phyloP scores from a whole-genome alignment of 805 yeast species.

The Metschnikowia drakensbergensis region DNA sequence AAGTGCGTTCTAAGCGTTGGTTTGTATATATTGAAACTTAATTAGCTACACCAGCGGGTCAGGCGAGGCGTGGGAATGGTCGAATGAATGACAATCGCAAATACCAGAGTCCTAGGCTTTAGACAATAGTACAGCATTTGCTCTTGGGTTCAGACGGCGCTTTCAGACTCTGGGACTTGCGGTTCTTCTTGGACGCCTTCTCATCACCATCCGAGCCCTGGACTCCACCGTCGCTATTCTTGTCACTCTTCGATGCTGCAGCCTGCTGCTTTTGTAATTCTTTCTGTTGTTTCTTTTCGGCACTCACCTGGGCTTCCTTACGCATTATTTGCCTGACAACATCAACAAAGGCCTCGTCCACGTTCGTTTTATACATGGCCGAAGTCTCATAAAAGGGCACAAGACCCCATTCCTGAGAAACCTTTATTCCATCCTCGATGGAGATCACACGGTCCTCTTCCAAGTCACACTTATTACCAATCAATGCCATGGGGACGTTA shows the following conservation, averaged over 20 bases:
- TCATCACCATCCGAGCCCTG: slow-evolving; percentile 8
- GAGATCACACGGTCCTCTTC: slow-evolving; percentile 68
- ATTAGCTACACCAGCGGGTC: neutral
- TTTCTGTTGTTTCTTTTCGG: slow-evolving; percentile 43
- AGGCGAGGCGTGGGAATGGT: neutral
- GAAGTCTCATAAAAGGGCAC: slow-evolving; percentile 92
- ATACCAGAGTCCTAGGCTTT: neutral
- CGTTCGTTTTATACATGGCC: slow-evolving; percentile 86
- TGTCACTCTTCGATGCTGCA: slow-evolving; percentile 12
- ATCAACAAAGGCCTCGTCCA: slow-evolving; percentile 86
- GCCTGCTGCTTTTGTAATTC: slow-evolving; percentile 39
- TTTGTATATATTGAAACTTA: neutral
- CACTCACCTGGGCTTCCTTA: slow-evolving; percentile 52
- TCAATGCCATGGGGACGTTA: slow-evolving; percentile 81
- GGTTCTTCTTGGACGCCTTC: slow-evolving; percentile 8
- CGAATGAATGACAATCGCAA: neutral
- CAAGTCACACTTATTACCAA: slow-evolving; percentile 89
- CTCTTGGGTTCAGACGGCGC: slow-evolving; percentile 10
- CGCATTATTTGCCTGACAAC: slow-evolving; percentile 86
- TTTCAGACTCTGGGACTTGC: slow-evolving; percentile 13
- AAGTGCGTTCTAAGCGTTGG: too few relatives aligned
- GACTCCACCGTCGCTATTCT: slow-evolving; percentile 1
- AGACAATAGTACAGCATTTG: slow-evolving; percentile 19
- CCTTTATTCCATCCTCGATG: slow-evolving; percentile 77
- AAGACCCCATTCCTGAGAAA: slow-evolving; percentile 81